These are phyloP conservation scores for Fusarium euwallaceae DNA, from an alignment of 2,329 filamentous ascomycete species.

Conservation along the genomic window DNA sequence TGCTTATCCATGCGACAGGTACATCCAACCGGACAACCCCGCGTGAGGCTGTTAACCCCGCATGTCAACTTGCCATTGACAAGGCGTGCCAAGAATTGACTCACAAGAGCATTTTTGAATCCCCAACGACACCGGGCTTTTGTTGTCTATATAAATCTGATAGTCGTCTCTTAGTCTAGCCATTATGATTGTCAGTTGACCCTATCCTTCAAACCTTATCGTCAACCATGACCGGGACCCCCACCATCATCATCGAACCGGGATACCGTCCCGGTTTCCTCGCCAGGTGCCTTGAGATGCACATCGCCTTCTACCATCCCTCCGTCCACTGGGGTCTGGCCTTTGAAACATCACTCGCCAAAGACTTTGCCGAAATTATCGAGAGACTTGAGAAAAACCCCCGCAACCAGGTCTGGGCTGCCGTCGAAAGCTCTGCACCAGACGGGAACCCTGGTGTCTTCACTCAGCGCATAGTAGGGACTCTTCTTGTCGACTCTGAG, in stretches of 20 bases:
- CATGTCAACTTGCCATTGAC: constrained; percentile 1
- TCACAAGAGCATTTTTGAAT: too few species aligned
- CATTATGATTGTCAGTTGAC: neutral
- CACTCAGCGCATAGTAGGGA: constrained; percentile 28
- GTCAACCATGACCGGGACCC: neutral
- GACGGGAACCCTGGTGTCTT: neutral
- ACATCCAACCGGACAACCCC: neutral
- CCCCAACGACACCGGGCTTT: neutral
- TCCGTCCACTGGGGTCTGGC: constrained; percentile 21
- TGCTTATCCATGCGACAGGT: neutral
- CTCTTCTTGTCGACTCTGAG: constrained; percentile 19
- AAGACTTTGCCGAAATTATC: constrained; percentile 31
- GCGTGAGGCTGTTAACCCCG: neutral
- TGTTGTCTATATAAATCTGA: neutral
- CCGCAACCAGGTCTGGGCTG: constrained; percentile 28
- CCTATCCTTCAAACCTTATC: neutral
- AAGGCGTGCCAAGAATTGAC: neutral
- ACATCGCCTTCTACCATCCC: constrained; percentile 30
- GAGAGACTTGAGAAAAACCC: constrained; percentile 23
- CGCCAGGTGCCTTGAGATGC: constrained; percentile 33
- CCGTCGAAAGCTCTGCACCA: neutral
- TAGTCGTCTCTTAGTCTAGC: neutral
- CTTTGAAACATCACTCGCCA: constrained; percentile 28
- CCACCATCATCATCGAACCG: constrained; percentile 9
- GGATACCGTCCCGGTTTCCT: constrained; percentile 34